Evolutionary conservation across 2,329 filamentous ascomycete genomes (phyloP), one percentile per base, ranked within the genome.

Genomic region (Mariannaea elegans): DNA sequence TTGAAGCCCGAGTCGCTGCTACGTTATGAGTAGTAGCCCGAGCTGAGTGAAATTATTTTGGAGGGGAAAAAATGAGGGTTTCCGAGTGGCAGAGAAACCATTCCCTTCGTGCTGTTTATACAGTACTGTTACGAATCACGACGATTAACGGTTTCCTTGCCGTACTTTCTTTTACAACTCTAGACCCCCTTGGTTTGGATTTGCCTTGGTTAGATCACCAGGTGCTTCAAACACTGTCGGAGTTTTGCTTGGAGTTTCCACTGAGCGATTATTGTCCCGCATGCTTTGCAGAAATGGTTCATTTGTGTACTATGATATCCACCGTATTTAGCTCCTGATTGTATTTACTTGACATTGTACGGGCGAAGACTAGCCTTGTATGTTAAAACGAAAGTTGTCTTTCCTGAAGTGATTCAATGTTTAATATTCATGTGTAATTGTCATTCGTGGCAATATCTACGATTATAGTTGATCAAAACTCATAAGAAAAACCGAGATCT

Each of bases 1-100:
- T 87, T 4, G 83, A 86, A 67, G 81, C 81, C n/a, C 81, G 82
- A 55, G 78, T 73, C 5, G 79, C 78, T 6, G 73, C 76, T 7
- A 53, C 21, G 12, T 18, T 31, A 29, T 49, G 32, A 54, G n/a
- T n/a, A 36, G 8, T 19, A 18, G 2, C 27, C 10, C 4, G 9
- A 19, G 24, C n/a, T 24, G 49, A 51, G 18, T 41, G 46, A 46
- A 34, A 14, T 27, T 27, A 27, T n/a, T 24, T 21, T 21, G 2
- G 14, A 19, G 23, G 27, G 42, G 16, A 38, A 44, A 21, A 41
- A 14, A 7, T n/a, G 24, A 9, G 38, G 44, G 16, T 38, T 34
- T 38, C 16, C 29, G 36, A 14, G 29, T 39, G 24, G 19, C 41
- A 36, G 13, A 36, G 29, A 18, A 23, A 16, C n/a, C 47, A 27